These are phyloP conservation scores for Saccharomycopsis sp. DNA, from an alignment of 805 yeast genomes.

Conservation along the genomic window DNA sequence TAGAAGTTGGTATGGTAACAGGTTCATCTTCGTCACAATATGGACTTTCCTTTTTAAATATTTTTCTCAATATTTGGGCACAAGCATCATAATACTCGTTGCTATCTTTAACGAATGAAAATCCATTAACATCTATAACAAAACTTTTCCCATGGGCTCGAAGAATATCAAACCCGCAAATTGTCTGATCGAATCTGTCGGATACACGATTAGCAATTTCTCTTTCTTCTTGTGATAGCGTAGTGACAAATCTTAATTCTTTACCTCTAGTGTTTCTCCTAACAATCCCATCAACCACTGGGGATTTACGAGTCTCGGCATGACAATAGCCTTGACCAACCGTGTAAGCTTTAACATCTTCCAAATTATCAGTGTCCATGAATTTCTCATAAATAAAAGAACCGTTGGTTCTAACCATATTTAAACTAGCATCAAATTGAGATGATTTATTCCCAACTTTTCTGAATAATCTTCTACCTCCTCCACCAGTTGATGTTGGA, in stretches of 20 bases:
- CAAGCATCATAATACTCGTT: conserved; percentile 76
- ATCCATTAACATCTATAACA: conserved; percentile 97
- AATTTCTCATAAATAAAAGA: conserved; percentile 89
- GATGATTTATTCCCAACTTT: conserved; percentile 96
- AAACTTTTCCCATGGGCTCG: conserved; percentile 83
- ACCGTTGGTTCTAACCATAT: conserved; percentile 77
- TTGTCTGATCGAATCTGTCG: conserved; percentile 76
- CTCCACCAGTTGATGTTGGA: conserved; percentile 86
- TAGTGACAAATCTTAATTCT: conserved; percentile 86
- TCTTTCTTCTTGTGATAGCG: conserved; percentile 66
- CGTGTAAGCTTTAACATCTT: conserved; percentile 97
- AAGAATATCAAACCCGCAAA: conserved; percentile 93
- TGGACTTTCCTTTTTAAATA: conserved; percentile 37
- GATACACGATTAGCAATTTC: conserved; percentile 76
- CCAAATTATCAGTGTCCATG: conserved; percentile 97
- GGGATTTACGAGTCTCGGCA: conserved; percentile 97
- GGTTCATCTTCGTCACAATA: conserved; percentile 32
- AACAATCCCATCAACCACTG: conserved; percentile 99
- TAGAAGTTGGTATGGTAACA: not conserved
- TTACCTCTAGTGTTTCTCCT: conserved; percentile 96
- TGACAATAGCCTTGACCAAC: conserved; percentile 90
- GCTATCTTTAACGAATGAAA: conserved; percentile 94
- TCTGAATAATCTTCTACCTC: conserved; percentile 89
- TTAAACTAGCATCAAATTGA: conserved; percentile 81
- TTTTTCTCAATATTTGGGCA: conserved; percentile 65